Evolutionary conservation across 1,284 basidiomycete genomes (phyloP), one percentile per base, ranked within the genome.

Genomic region (Leccinum pseudoinsigne): DNA sequence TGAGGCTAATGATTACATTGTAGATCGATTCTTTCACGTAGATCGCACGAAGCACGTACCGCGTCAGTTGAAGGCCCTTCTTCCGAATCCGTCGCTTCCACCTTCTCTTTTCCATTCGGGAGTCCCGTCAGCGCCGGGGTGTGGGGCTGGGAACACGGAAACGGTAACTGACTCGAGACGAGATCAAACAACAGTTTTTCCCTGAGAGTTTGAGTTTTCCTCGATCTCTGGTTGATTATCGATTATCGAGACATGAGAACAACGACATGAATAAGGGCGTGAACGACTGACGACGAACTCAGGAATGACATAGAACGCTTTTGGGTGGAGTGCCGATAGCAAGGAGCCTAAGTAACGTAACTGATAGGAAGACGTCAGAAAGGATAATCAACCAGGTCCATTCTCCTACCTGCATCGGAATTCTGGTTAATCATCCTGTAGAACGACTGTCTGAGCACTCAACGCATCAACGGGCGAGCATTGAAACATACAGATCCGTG

Each of bases 31-130:
- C 1, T 23, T 60, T 3, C 10, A 42, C 4, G 7, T 5, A 57
- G 12, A 38, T 12, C 12, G 18, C 54, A 60, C 36, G 5, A 57
- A 7, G 59, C 53, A 63, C 78, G 42, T 71, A 86, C 84, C 93
- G 84, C 18, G 89, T 89, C 40, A 97, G 79, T 69, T 91, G 90
- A 76, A 96, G 92, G 0, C 85, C 85, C 36, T 38, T 76, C 78
- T 53, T 82, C 81, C 23, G 68, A 68, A 28, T 69, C 68, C 6
- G 68, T 64, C 6, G 61, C 16, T 11, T 7, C 57, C 38, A 60
- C 64, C 4, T 5, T 10, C 38, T 64, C 62, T 38, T 58, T 55
- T 28, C 57, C 61, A 26, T 65, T 55, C 2, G 16, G n/a, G 14
- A 21, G 6, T 7, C 23, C 50, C 14, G 51, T 18, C 26, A 61